phyloP scores from a whole-genome alignment of 345 rosid genomes.

The Dipteronia dyeriana region DNA sequence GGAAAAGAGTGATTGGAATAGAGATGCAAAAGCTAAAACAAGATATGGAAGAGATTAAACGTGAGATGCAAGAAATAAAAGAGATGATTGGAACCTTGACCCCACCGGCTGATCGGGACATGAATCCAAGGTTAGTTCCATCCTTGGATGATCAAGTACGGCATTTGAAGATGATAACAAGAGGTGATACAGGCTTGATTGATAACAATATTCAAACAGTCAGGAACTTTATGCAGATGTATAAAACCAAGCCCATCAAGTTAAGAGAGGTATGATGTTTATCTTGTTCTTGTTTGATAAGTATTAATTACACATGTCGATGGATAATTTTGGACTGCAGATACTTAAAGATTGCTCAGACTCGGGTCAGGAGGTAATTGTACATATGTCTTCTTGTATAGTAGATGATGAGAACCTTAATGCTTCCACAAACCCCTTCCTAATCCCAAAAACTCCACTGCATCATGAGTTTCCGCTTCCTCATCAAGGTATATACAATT shows the following conservation, averaged over 20 bases:
- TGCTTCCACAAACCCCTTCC: too few species aligned
- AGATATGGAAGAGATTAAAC: too few species aligned
- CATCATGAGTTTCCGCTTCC: too few species aligned
- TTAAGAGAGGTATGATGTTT: conserved; percentile 42
- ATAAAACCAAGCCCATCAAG: conserved; percentile 16
- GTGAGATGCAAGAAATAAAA: too few species aligned
- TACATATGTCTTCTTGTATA: conserved; percentile 65
- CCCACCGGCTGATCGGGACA: too few species aligned
- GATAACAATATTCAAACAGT: conserved; percentile 28
- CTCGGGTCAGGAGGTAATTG: conserved; percentile 52
- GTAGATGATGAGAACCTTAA: conserved; percentile 34
- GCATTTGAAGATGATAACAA: conserved; percentile 71
- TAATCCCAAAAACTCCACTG: too few species aligned
- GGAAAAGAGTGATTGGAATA: too few species aligned
- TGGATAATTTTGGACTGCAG: conserved; percentile 35
- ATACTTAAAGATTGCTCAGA: conserved; percentile 43
- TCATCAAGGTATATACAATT: background rate
- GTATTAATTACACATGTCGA: background rate
- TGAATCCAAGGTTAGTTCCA: too few species aligned
- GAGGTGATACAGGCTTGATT: conserved; percentile 43
- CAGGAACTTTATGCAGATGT: conserved; percentile 40
- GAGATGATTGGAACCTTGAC: too few species aligned
- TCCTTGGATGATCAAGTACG: conserved; percentile 54
- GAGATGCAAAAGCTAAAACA: too few species aligned
- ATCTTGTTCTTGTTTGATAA: background rate